phyloP scores from a whole-genome alignment of 2,329 filamentous ascomycete genomes.

The Incumbomyces lentus region DNA sequence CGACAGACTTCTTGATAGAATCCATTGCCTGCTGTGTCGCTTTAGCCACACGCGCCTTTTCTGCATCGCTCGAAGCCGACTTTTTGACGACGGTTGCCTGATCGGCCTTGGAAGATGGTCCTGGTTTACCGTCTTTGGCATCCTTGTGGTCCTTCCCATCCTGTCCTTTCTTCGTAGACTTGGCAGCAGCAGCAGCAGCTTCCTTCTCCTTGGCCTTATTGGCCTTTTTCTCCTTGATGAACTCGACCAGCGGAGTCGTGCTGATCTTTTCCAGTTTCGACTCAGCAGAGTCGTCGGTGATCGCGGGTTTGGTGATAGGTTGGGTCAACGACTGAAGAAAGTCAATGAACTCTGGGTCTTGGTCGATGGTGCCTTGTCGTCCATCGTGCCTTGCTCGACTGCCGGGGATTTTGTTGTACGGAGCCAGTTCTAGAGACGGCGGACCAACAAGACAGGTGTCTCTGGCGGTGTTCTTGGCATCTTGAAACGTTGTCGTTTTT shows the following conservation, averaged over 20 bases:
- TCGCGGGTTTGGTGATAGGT: constrained; percentile 46
- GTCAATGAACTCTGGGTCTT: constrained; percentile 88
- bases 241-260: constrained; percentile 83
- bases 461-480: constrained; percentile 66
- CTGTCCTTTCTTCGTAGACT: constrained; percentile 44
- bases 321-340: constrained; percentile 85
- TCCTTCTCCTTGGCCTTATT: constrained; percentile 47
- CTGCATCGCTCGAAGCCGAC: constrained; percentile 22
- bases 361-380: constrained; percentile 88
- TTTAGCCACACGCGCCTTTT: constrained; percentile 42
- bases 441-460: constrained; percentile 65
- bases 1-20: constrained; percentile 41
- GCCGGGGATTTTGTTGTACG: constrained; percentile 72
- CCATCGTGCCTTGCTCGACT: constrained; percentile 67
- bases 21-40: constrained; percentile 53
- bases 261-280: constrained; percentile 54
- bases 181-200: constrained; percentile 17
- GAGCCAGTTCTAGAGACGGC: constrained; percentile 69
- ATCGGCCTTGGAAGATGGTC: constrained; percentile 22
- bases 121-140: constrained; percentile 18
- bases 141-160: constrained; percentile 53
- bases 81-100: constrained; percentile 26
- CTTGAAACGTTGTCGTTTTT: constrained; percentile 60
- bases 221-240: constrained; percentile 82
- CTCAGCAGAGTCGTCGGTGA: constrained; percentile 42